Evolutionary conservation across 2,329 filamentous ascomycete species (phyloP).

Genomic region (Colletotrichum tropicale): DNA sequence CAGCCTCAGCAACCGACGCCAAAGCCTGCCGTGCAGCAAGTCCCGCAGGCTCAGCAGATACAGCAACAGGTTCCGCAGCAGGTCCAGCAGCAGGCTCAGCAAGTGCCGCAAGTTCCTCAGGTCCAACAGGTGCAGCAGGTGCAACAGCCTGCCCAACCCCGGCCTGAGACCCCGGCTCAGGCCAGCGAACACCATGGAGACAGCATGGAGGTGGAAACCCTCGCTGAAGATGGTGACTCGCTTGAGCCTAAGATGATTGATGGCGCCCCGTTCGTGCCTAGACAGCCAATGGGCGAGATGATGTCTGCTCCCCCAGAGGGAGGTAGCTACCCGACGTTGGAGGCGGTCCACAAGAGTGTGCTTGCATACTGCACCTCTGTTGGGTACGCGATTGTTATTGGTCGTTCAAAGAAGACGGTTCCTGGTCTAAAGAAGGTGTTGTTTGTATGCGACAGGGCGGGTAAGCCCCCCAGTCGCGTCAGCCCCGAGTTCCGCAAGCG

Average conservation of each 20-base stretch:
- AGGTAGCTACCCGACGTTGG: conserved; percentile 67
- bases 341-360: conserved; percentile 68
- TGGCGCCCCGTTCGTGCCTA: conserved; percentile 55
- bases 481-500: conserved; percentile 68
- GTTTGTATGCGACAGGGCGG: conserved; percentile 70
- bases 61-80: conserved; percentile 25
- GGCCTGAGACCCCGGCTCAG: conserved; percentile 29
- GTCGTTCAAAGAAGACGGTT: conserved; percentile 70
- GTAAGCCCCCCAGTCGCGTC: conserved; percentile 66
- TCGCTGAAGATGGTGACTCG: conserved; percentile 49
- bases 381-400: conserved; percentile 72
- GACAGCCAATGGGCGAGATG: conserved; percentile 60
- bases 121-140: conserved; percentile 28
- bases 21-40: conserved; percentile 19
- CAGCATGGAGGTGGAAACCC: conserved; percentile 58
- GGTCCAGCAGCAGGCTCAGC: conserved; percentile 33
- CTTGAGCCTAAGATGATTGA: conserved; percentile 53
- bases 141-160: conserved; percentile 39
- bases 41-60: conserved; percentile 21
- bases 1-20: conserved; percentile 10
- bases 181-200: conserved; percentile 48
- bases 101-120: conserved; percentile 23
- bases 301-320: conserved; percentile 70
- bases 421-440: conserved; percentile 71
- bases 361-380: conserved; percentile 70